phyloP scores from a whole-genome alignment of 2,329 filamentous ascomycete species.

The Alternaria triticimaculans region DNA sequence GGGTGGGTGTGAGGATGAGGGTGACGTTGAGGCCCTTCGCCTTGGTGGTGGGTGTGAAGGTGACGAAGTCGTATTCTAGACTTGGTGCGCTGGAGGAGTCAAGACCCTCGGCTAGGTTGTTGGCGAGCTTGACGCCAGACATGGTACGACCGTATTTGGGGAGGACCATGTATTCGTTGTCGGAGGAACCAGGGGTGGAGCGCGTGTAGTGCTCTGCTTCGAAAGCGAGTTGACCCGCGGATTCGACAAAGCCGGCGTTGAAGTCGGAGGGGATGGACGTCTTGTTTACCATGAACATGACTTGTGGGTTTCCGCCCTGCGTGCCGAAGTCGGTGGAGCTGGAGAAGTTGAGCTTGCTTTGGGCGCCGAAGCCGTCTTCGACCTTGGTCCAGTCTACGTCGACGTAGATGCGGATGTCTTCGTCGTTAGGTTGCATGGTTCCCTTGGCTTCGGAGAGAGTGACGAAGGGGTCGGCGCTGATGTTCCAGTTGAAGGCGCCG shows the following conservation, averaged over 20 bases:
- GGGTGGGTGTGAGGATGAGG: slow-evolving; percentile 52
- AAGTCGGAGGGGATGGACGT: slow-evolving; percentile 42
- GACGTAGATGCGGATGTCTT: slow-evolving; percentile 47
- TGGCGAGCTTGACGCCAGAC: slow-evolving; percentile 43
- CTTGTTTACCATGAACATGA: slow-evolving; percentile 46
- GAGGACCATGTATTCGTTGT: slow-evolving; percentile 38
- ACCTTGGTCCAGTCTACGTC: slow-evolving; percentile 45
- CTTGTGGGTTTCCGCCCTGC: slow-evolving; percentile 35
- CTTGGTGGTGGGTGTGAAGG: slow-evolving; percentile 42
- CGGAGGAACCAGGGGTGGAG: slow-evolving; percentile 25
- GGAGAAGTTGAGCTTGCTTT: slow-evolving; percentile 44
- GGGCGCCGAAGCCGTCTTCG: slow-evolving; percentile 32
- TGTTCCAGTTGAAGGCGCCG: slow-evolving; percentile 43
- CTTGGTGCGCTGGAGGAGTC: slow-evolving; percentile 34
- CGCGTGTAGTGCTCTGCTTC: slow-evolving; percentile 50
- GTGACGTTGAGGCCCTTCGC: slow-evolving; percentile 47
- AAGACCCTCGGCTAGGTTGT: slow-evolving; percentile 36
- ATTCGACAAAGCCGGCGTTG: slow-evolving; percentile 46
- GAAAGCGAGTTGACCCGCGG: slow-evolving; percentile 42
- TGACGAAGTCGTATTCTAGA: slow-evolving; percentile 49
- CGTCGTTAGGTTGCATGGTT: slow-evolving; percentile 36
- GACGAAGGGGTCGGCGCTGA: slow-evolving; percentile 47
- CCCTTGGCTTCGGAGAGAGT: slow-evolving; percentile 43
- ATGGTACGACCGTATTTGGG: slow-evolving; percentile 47
- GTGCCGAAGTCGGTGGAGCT: slow-evolving; percentile 49